Evolutionary conservation across 2,329 filamentous ascomycete genomes (phyloP).

Genomic region (Alternaria sp.): DNA sequence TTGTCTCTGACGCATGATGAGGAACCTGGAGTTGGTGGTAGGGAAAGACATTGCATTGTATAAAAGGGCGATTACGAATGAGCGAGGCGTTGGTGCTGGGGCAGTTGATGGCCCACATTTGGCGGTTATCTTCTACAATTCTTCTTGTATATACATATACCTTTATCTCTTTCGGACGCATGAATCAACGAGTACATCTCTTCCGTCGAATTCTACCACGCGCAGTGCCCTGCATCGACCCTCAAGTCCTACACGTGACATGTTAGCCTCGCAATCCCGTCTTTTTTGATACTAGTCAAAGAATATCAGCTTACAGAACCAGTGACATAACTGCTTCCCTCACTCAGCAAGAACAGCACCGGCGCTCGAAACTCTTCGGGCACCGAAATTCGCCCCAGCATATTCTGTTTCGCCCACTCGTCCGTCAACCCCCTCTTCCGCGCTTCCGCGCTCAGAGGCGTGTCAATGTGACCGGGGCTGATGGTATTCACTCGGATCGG

Average conservation of each 20-base stretch:
- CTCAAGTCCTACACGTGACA: slow-evolving; percentile 40
- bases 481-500: slow-evolving; percentile 60
- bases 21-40: background rate
- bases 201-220: slow-evolving; percentile 19
- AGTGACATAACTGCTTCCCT: slow-evolving; percentile 69
- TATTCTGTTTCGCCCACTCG: slow-evolving; percentile 40
- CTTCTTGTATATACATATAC: background rate
- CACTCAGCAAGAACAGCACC: slow-evolving; percentile 39
- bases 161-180: background rate
- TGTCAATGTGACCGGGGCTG: slow-evolving; percentile 62
- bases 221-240: slow-evolving; percentile 53
- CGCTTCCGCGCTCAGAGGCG: slow-evolving; percentile 42
- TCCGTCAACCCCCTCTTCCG: slow-evolving; percentile 39
- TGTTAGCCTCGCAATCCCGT: background rate
- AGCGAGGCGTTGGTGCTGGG: background rate
- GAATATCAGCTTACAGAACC: slow-evolving; percentile 40
- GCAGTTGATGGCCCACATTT: background rate
- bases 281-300: too few species aligned
- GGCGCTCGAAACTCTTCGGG: slow-evolving; percentile 31
- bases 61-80: background rate
- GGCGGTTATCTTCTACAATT: background rate
- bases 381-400: slow-evolving; percentile 45
- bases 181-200: background rate
- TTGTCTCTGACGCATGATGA: background rate
- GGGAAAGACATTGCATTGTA: background rate